Percentiles rank a stretch among this genome's conserved stretches.
phyloP scores from a whole-genome alignment of 306 rosid genomes.

The Quercus dentata region DNA sequence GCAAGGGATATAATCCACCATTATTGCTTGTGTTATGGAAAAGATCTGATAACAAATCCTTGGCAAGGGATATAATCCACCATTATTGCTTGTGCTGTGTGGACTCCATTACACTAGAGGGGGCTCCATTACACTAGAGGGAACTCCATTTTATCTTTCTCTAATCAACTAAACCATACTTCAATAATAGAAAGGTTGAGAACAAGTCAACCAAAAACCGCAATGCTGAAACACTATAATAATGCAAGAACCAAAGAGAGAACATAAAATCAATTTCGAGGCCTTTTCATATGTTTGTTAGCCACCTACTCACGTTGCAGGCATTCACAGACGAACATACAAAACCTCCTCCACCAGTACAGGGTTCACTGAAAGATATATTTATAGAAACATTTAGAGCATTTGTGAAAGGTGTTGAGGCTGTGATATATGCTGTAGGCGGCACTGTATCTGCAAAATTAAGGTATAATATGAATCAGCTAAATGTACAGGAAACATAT shows the following conservation, averaged over 20 bases:
- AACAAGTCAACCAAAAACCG: neutral
- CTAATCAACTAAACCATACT: neutral
- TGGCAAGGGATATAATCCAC: neutral
- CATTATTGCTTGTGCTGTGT: neutral
- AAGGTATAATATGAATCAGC: neutral
- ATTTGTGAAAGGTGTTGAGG: slow-evolving; percentile 60
- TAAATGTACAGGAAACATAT: neutral
- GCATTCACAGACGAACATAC: slow-evolving; percentile 63
- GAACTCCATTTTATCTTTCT: neutral
- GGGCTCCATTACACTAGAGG: neutral
- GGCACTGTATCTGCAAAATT: slow-evolving; percentile 69
- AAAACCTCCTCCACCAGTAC: slow-evolving; percentile 64
- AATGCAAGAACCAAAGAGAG: neutral
- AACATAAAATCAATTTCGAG: neutral
- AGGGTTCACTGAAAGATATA: slow-evolving; percentile 76
- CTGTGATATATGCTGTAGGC: slow-evolving; percentile 74
- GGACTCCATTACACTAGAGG: neutral
- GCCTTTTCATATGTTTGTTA: slow-evolving; percentile 1
- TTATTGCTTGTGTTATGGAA: neutral
- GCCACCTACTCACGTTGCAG: slow-evolving; percentile 85
- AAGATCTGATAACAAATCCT: neutral
- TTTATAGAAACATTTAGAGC: slow-evolving; percentile 67
- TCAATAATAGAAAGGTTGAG: neutral
- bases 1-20: neutral
- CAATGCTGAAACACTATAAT: neutral